A percentile compares a stretch with the other conserved stretches of the same genome.
These are phyloP conservation scores for Lyophyllum decastes DNA, from an alignment of 768 basidiomycete genomes.

Conservation along the genomic window DNA sequence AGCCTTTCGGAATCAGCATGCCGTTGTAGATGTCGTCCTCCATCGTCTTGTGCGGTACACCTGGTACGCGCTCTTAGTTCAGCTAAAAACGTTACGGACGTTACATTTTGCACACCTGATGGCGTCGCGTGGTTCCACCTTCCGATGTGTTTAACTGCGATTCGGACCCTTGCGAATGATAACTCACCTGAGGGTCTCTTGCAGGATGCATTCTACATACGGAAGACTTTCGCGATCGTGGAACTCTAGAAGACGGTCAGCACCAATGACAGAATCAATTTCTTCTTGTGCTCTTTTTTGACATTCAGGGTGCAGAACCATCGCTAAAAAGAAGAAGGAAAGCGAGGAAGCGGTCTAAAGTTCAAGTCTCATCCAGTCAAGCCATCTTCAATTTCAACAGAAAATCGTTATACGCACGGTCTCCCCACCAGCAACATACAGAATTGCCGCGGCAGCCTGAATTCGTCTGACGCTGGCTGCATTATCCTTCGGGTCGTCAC, in stretches of 20 bases:
- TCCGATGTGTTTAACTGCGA: no score
- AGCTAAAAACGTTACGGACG: not conserved
- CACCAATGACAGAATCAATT: conserved; percentile 27
- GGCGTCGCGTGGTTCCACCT: not conserved
- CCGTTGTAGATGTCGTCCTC: conserved; percentile 18
- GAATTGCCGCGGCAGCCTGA: conserved; percentile 3
- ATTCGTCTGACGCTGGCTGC: not conserved
- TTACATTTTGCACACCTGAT: not conserved
- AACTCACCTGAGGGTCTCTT: conserved; percentile 20
- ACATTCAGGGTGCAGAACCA: conserved; percentile 30
- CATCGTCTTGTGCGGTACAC: conserved; percentile 9
- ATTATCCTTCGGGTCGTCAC: not conserved
- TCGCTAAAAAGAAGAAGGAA: conserved; percentile 28
- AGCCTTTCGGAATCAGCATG: conserved; percentile 17
- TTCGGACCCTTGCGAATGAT: not conserved
- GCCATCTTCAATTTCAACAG: not conserved
- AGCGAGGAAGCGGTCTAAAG: conserved; percentile 18
- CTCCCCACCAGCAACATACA: conserved; percentile 14
- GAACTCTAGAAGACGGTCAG: conserved; percentile 20
- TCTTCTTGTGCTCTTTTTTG: conserved; percentile 31
- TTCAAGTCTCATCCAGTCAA: not conserved
- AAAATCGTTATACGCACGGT: conserved; percentile 8
- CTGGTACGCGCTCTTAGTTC: not conserved
- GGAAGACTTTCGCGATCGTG: conserved; percentile 6
- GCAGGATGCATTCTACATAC: conserved; percentile 15